phyloP scores from a whole-genome alignment of 805 yeast genomes.

The Myxozyma sirexii region DNA sequence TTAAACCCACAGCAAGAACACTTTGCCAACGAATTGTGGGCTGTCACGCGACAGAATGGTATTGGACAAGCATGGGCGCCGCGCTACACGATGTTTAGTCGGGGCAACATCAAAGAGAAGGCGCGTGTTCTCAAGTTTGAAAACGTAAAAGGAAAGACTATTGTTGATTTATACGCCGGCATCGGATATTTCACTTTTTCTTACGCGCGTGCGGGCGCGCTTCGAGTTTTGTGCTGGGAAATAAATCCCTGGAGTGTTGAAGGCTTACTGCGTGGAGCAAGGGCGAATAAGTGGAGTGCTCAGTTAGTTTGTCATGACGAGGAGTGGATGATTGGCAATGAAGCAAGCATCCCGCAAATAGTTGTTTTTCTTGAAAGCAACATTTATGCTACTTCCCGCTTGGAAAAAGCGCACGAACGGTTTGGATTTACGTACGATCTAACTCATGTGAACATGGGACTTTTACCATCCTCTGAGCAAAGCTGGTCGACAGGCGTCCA shows the following conservation, averaged over 20 bases:
- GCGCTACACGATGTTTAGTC: constrained; percentile 77
- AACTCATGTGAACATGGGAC: constrained; percentile 73
- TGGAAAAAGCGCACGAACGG: constrained; percentile 16
- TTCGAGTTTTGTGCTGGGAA: constrained; percentile 72
- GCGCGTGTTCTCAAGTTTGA: constrained; percentile 56
- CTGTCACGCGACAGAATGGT: constrained; percentile 68
- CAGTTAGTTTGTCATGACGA: constrained; percentile 45
- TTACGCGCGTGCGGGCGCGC: constrained; percentile 60
- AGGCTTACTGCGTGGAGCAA: constrained; percentile 64
- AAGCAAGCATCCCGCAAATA: constrained; percentile 37
- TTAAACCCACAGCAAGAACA: constrained; percentile 49
- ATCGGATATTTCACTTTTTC: constrained; percentile 82
- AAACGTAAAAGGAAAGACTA: constrained; percentile 47
- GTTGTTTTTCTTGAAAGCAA: constrained; percentile 69
- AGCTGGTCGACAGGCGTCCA: constrained; percentile 58
- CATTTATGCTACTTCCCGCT: constrained; percentile 52
- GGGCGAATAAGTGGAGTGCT: constrained; percentile 48
- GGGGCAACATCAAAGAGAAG: constrained; percentile 86
- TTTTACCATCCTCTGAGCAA: constrained; percentile 69
- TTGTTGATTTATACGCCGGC: constrained; percentile 78
- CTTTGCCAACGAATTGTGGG: constrained; percentile 67
- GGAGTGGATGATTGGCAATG: constrained; percentile 41
- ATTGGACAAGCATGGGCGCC: constrained; percentile 85
- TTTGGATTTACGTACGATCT: constrained; percentile 39
- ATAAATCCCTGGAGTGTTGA: constrained; percentile 81